Evolutionary conservation across 2,329 filamentous ascomycete species (phyloP).

Genomic region (Herpotrichia juniperi): DNA sequence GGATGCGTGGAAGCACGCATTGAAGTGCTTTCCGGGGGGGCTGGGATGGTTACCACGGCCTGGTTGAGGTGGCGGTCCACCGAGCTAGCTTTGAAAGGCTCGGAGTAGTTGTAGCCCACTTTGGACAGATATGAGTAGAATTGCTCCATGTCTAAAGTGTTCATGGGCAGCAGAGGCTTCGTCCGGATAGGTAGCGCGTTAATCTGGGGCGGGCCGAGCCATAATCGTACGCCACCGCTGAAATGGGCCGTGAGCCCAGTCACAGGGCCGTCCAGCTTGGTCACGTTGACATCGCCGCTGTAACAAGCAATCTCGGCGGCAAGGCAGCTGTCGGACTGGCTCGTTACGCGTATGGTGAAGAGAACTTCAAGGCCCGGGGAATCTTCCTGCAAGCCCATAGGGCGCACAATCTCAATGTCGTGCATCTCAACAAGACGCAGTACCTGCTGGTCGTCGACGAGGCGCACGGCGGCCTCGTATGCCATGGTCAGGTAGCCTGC

Average conservation of each 20-base stretch:
- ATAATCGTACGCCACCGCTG: not conserved
- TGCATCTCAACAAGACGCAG: conserved; percentile 2
- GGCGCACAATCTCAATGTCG: not conserved
- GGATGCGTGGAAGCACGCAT: conserved; percentile 7
- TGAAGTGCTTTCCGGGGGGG: conserved; percentile 1
- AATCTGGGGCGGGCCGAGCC: no score
- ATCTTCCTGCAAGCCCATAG: conserved; percentile 11
- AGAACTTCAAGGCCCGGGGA: conserved; percentile 10
- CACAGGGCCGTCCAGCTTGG: conserved; percentile 8
- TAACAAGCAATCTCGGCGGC: conserved; percentile 13
- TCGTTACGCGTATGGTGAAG: conserved; percentile 1
- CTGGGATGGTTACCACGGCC: conserved; percentile 11
- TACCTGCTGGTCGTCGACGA: not conserved
- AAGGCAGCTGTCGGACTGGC: conserved; percentile 9
- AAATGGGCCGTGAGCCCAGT: conserved; percentile 8
- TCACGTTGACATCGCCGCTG: conserved; percentile 9
- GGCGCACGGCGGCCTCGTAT: conserved; percentile 8
- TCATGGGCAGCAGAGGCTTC: not conserved
- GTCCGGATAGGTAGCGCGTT: no score
- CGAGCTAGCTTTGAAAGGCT: not conserved
- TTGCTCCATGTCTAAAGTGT: conserved; percentile 6
- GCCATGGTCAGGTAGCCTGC: conserved; percentile 52
- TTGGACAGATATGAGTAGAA: no score
- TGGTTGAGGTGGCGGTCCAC: conserved; percentile 12
- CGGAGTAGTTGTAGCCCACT: no score